Evolutionary conservation across 108 stramenopile species (phyloP), one percentile per base, ranked within the genome.

Genomic region (Cyclotella distinguenda): DNA sequence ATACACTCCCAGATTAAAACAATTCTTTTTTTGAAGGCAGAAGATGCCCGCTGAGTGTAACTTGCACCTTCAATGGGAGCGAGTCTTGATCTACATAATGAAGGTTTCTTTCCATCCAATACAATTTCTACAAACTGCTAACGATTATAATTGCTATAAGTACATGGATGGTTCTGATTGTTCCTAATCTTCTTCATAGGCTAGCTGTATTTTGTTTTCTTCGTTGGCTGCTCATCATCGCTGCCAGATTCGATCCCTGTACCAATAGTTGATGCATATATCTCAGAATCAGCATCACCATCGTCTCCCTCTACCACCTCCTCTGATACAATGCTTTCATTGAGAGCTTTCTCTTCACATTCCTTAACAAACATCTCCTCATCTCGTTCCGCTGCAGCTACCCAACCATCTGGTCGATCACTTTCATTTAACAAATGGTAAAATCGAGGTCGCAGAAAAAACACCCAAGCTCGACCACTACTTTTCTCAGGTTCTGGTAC

Each of bases 401-500:
- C 88, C 90, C 90, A 94, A 28, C 76, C 85, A 22, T 82, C 77
- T 6, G 93, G 93, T 2, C 88, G 73, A 11, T 86, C 88, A 5
- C 60, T 39, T 6, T 86, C 88, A 10, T 77, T 70, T 47, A 94
- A 64, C 57, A 82, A 58, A 66, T 88, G 87, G 76, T 94, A 94
- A 50, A 74, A 90, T 48, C 76, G 68, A n/a, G 93, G 93, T 57
- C 93, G 76, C 7, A 94, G 72, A 49, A 81, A 94, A 55, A 91
- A 91, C 32, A 80, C 74, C 50, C 91, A 87, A 5, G 86, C 80
- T 36, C 91, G 77, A 19, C 85, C 91, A 38, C 49, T 25, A 6
- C 61, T 49, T 47, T 80, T 74, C 34, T 64, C 64, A 2, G 67
- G 69, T 23, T 54, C 43, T 16, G 70, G 75, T 11, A 90, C 70